Percentiles rank a stretch among this genome's conserved stretches.
phyloP scores from a whole-genome alignment of 345 rosid genomes.

The Linum usitatissimum region DNA sequence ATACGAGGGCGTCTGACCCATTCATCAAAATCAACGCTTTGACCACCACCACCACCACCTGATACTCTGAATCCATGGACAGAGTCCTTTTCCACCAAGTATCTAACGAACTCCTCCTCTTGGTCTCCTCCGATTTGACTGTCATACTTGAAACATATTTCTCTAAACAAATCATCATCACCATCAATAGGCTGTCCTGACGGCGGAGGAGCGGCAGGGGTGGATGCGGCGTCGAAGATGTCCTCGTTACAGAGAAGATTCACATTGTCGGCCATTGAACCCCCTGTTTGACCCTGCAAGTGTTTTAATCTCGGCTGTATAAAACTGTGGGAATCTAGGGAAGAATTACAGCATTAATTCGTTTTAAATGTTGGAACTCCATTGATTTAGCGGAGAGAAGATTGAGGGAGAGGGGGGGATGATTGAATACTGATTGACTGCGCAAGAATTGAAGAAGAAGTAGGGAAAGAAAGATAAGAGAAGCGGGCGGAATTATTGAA shows the following conservation, averaged over 20 bases:
- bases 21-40: slow-evolving; percentile 5
- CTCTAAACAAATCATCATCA: not conserved
- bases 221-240: not conserved
- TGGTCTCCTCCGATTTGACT: not conserved
- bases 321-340: too few relatives aligned
- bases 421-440: not conserved
- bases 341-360: too few relatives aligned
- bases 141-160: not conserved
- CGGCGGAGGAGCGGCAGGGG: not conserved
- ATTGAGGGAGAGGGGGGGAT: not conserved
- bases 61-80: not conserved
- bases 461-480: not conserved
- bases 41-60: not conserved
- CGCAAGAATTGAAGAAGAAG: not conserved
- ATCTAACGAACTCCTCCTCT: not conserved
- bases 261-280: not conserved
- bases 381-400: not conserved
- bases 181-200: not conserved
- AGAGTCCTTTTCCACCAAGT: not conserved
- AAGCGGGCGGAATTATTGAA: not conserved
- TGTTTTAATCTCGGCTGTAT: too few relatives aligned
- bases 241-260: not conserved
- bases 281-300: not conserved
- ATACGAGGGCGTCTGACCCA: slow-evolving; percentile 30
- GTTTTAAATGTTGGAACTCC: not conserved